phyloP scores from a whole-genome alignment of 352 stramenopile species.

The Pythium scleroteichum region DNA sequence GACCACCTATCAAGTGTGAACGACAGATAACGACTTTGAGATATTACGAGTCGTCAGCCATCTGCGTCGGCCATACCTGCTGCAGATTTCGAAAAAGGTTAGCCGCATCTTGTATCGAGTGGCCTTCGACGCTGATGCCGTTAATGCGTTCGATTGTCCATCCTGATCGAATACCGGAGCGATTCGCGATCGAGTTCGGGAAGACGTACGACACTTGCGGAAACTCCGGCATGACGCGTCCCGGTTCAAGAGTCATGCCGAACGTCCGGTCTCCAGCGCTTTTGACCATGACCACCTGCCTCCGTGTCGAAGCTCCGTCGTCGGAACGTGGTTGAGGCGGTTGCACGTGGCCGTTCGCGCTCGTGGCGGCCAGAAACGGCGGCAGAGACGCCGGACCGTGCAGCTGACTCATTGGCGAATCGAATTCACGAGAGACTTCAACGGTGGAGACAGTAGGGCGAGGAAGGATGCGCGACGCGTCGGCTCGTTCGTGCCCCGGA shows the following conservation, averaged over 20 bases:
- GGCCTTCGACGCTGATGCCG: background rate
- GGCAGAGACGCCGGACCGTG: background rate
- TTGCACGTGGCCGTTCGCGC: background rate
- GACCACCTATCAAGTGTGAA: conserved; percentile 1
- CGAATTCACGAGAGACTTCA: background rate
- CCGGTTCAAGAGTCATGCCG: conserved; percentile 66
- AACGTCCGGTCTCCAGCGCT: conserved; percentile 55
- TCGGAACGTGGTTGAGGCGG: background rate
- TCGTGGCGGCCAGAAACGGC: background rate
- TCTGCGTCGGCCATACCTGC: conserved; percentile 6
- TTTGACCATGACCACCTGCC: conserved; percentile 33
- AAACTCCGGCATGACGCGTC: conserved; percentile 26
- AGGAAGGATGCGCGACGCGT: too few relatives aligned
- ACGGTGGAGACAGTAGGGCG: too few relatives aligned
- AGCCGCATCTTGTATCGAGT: conserved; percentile 13
- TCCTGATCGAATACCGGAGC: conserved; percentile 38
- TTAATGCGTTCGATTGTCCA: conserved; percentile 24
- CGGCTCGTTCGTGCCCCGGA: too few relatives aligned
- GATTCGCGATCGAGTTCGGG: conserved; percentile 49
- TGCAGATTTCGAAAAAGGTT: conserved; percentile 16
- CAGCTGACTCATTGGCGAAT: conserved; percentile 6
- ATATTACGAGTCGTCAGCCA: background rate
- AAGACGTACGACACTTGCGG: conserved; percentile 63
- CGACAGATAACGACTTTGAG: background rate
- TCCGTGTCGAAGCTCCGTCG: background rate